Conservation (phyloP, 163 green algal species). For the Trebouxia gelatinosa region DNA sequence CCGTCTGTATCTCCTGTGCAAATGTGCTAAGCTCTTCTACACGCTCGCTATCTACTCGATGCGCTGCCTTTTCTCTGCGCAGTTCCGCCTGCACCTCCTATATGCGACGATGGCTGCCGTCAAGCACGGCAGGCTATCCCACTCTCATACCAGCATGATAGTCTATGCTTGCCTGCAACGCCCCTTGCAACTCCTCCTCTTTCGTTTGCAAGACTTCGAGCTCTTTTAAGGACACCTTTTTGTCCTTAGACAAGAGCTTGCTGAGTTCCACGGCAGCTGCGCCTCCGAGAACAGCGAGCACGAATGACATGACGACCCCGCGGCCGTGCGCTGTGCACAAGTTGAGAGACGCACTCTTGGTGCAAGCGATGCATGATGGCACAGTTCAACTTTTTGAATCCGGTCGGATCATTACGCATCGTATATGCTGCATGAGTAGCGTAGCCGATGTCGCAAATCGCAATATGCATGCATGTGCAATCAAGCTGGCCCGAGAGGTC, state of each 20-base stretch:
- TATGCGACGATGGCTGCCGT: too few species aligned
- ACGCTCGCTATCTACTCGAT: not conserved
- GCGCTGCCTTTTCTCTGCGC: not conserved
- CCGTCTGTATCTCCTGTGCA: not conserved
- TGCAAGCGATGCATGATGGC: too few species aligned
- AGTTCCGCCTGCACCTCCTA: constrained; percentile 11
- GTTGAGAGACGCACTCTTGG: too few species aligned
- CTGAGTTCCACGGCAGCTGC: constrained; percentile 18
- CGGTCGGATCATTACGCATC: too few species aligned
- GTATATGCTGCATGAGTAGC: too few species aligned
- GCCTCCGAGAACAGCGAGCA: constrained; percentile 11
- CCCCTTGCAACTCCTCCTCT: not conserved
- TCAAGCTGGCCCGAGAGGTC: too few species aligned
- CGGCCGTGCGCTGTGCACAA: too few species aligned
- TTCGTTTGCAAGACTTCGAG: not conserved
- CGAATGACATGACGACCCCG: constrained; percentile 20
- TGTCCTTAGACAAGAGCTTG: constrained; percentile 20
- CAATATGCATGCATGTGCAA: too few species aligned
- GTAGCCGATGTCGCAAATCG: too few species aligned
- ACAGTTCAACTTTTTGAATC: too few species aligned
- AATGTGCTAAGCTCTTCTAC: not conserved
- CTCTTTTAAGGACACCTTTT: constrained; percentile 7
- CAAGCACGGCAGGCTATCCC: too few species aligned
- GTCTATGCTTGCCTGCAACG: constrained; percentile 2
- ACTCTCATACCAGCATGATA: too few species aligned